phyloP scores from a whole-genome alignment of 306 rosid genomes.

The Ochetophila trinervis region DNA sequence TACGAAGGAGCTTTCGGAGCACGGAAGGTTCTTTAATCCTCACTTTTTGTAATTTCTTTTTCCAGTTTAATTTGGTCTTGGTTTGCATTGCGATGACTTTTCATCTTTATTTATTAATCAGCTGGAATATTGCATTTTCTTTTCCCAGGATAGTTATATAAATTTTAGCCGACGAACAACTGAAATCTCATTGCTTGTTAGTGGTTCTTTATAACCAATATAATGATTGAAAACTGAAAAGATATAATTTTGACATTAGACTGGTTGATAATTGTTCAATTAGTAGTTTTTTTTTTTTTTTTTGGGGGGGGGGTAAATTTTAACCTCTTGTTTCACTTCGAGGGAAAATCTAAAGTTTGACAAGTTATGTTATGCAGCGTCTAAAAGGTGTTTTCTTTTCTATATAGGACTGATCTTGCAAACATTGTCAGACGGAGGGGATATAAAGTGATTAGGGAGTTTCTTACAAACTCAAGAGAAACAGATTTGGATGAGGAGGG shows the following conservation, averaged over 20 bases:
- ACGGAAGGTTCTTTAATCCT: slow-evolving; percentile 59
- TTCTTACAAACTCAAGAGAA: slow-evolving; percentile 44
- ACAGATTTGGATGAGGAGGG: slow-evolving; percentile 23
- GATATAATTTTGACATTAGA: too few species aligned
- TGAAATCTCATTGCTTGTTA: too few species aligned
- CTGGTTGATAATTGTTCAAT: too few species aligned
- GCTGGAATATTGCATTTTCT: not conserved
- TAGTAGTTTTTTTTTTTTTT: too few species aligned
- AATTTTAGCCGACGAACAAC: not conserved
- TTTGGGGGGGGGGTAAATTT: too few species aligned
- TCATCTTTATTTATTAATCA: not conserved
- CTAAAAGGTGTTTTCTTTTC: not conserved
- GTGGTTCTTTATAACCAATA: too few species aligned
- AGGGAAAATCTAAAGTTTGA: not conserved
- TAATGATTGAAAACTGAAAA: not conserved
- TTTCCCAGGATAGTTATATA: not conserved
- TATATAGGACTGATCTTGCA: slow-evolving; percentile 73
- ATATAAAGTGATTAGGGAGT: slow-evolving; percentile 60
- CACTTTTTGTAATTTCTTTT: not conserved
- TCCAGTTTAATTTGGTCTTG: not conserved
- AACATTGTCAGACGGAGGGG: slow-evolving; percentile 92
- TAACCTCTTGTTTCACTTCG: not conserved
- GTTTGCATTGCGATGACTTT: not conserved
- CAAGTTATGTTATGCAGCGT: not conserved
- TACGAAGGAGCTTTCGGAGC: slow-evolving; percentile 63